These are phyloP conservation scores for Talaromyces pinophilus DNA, from an alignment of 2,329 filamentous ascomycete genomes.

Conservation along the genomic window DNA sequence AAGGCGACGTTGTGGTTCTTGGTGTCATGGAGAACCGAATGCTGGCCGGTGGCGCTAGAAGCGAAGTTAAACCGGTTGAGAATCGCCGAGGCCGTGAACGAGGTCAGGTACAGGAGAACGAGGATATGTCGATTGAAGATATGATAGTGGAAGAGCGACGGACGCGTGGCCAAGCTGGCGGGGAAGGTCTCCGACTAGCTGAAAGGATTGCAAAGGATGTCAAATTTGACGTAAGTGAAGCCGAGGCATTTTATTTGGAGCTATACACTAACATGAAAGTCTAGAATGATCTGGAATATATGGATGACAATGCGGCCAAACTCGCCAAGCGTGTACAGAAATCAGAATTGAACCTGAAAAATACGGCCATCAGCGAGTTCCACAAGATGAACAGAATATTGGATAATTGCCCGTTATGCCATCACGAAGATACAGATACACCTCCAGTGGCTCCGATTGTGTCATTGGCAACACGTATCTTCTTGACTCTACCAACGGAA, in stretches of 20 bases:
- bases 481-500: slow-evolving; percentile 83
- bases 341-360: slow-evolving; percentile 83
- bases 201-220: slow-evolving; percentile 91
- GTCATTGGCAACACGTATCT: slow-evolving; percentile 81
- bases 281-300: slow-evolving; percentile 84
- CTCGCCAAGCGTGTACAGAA: slow-evolving; percentile 85
- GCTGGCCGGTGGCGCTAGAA: slow-evolving; percentile 67
- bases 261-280: slow-evolving; percentile 25
- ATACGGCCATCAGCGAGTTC: slow-evolving; percentile 81
- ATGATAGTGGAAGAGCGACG: slow-evolving; percentile 95
- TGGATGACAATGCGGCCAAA: slow-evolving; percentile 93
- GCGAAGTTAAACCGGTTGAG: slow-evolving; percentile 75
- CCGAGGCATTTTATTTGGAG: neutral
- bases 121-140: slow-evolving; percentile 93
- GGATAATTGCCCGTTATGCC: slow-evolving; percentile 85
- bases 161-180: slow-evolving; percentile 73
- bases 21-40: slow-evolving; percentile 87
- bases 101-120: slow-evolving; percentile 83
- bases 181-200: slow-evolving; percentile 79
- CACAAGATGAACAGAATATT: slow-evolving; percentile 85
- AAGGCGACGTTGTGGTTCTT: slow-evolving; percentile 73
- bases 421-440: slow-evolving; percentile 79
- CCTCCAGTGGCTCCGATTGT: slow-evolving; percentile 83
- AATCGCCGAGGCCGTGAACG: slow-evolving; percentile 82
- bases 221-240: slow-evolving; percentile 68